Evolutionary conservation across 495 filamentous ascomycete genomes (phyloP), one percentile per base, ranked within the genome.

Genomic region (Aspergillus bertholletiae): DNA sequence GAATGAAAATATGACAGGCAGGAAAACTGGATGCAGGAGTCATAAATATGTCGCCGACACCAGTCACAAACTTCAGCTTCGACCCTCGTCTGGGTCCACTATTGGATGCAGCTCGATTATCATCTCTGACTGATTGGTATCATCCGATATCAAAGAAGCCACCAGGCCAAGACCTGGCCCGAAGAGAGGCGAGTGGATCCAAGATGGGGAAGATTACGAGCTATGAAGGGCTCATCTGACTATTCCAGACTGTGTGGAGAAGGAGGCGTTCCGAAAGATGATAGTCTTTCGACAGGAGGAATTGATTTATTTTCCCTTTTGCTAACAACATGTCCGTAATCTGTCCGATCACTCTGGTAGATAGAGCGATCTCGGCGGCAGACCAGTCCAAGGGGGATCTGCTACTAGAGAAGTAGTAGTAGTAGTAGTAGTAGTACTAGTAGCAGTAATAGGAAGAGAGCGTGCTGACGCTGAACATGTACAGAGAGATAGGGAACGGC

Each of bases 21-120:
- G 37, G 23, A 37, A 49, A 44, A 21, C 37, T 12, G 49, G 49
- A 45, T 20, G 28, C 49, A 55, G 51, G 50, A 49, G 48, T 32
- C 49, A 64, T 64, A 64, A 64, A 64, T 64, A 64, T 37, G 57
- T 58, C 24, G 56, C 43, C 35, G 55, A 54, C 60, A 60, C 61
- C 57, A 64, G 61, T 64, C 61, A 60, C 51, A 63, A 53, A 49
- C 1, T 18, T 35, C 7, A 32, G 30, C 17, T 23, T 6, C 17
- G 21, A 35, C 39, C 7, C 5, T 5, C 8, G 5, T 7, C 11
- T 21, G 39, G 39, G 39, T 30, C 46, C 28, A 35, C 46, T 30
- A 1, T 8, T 49, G 24, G n/a, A 13, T 18, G 24, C 5, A 49
- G 6, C 5, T 12, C 5, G 34, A 51, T 26, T 51, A 41, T 23